Evolutionary conservation across 2,329 filamentous ascomycete species (phyloP), one percentile per base, ranked within the genome.

Genomic region (Pseudogymnoascus sp.): DNA sequence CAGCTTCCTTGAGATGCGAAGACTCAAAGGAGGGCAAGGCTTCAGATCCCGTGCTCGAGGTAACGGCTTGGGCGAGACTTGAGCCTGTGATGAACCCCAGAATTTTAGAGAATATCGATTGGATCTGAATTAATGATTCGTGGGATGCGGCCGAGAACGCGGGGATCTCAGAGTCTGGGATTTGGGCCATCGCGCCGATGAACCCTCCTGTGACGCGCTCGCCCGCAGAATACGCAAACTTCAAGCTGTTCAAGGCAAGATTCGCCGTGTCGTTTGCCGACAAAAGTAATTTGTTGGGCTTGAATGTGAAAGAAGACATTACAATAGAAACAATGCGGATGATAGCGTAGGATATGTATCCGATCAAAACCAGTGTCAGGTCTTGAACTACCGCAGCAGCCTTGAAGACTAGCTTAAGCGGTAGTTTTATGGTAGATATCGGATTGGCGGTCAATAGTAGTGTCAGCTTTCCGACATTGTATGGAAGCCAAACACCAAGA

Each of bases 401-500:
- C 61, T 85, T 83, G 45, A 92, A 89, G 8, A 92, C 72, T 40
- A 92, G 80, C 58, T 85, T 85, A 21, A 96, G 77, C 3, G 93
- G 86, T 12, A 91, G 82, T 72, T 84, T 85, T 65, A 88, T 71
- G 31, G 86, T 77, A n/a, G 81, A 78, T 37, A 90, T 77, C 1
- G 93, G 93, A 67, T 92, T 91, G 10, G 89, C 90, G 25, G 93
- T 73, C 59, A 92, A 79, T 72, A 93, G 87, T 45, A 97, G 80
- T 4, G 90, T 86, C 27, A 96, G 79, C 66, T 96, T 92, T 12
- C 94, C 94, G 71, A 92, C 87, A 61, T 97, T 88, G 75, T 97
- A 99, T 0, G 94, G 94, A 60, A 96, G 77, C 77, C 94, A 96
- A 48, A 97, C 85, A 60, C 92, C 93, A 63, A 89, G 78, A 60